These are phyloP conservation scores for Coniochaeta sp. DNA, from an alignment of 2,329 filamentous ascomycete species.

Conservation along the genomic window DNA sequence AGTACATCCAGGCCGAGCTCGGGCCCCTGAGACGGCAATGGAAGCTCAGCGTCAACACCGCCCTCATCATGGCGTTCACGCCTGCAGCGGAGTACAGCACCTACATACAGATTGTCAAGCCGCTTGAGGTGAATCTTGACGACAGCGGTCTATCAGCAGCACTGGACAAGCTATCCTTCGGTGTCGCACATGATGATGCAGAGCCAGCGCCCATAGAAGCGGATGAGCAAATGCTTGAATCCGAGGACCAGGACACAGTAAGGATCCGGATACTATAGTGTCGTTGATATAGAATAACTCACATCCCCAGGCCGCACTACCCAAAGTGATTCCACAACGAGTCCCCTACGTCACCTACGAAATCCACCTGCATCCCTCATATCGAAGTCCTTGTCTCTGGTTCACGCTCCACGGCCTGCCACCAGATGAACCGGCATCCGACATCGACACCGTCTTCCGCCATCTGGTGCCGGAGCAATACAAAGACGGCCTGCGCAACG, in stretches of 20 bases:
- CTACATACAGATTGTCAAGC: conserved; percentile 49
- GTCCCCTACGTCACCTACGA: conserved; percentile 58
- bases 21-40: conserved; percentile 47
- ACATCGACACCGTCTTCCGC: conserved; percentile 64
- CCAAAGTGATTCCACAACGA: conserved; percentile 7
- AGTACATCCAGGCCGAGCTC: conserved; percentile 50
- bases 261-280: not conserved
- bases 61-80: conserved; percentile 38
- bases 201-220: conserved; percentile 16
- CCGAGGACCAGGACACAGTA: conserved; percentile 47
- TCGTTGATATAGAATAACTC: not conserved
- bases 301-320: conserved; percentile 8
- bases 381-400: conserved; percentile 69
- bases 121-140: conserved; percentile 37
- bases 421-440: conserved; percentile 46
- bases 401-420: conserved; percentile 59
- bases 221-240: conserved; percentile 41
- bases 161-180: conserved; percentile 39
- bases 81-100: conserved; percentile 38
- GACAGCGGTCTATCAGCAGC: conserved; percentile 38
- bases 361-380: conserved; percentile 68
- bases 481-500: conserved; percentile 51
- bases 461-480: conserved; percentile 62
- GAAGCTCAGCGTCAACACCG: conserved; percentile 46
- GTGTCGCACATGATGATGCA: conserved; percentile 6